phyloP scores from a whole-genome alignment of 73 alveolate genomes.

The Tetrahymena elliotti region DNA sequence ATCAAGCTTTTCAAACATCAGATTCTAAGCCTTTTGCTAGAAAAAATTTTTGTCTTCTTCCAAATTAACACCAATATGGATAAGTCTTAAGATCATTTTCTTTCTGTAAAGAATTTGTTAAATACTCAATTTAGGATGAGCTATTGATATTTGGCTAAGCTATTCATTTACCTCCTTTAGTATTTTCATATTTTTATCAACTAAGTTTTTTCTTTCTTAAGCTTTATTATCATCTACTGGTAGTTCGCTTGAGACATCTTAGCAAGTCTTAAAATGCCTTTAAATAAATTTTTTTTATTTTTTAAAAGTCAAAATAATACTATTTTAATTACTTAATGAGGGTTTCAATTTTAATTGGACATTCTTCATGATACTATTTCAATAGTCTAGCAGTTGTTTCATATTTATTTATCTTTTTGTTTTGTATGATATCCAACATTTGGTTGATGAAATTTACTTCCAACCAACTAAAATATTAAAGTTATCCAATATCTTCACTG shows the following conservation, averaged over 20 bases:
- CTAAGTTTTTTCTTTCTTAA: not conserved
- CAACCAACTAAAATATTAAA: not conserved
- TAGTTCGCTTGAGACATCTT: not conserved
- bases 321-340: not conserved
- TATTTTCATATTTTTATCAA: not conserved
- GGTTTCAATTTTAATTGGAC: not conserved
- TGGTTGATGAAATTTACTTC: not conserved
- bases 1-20: not conserved
- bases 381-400: not conserved
- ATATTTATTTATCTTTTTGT: not conserved
- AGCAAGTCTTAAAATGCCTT: not conserved
- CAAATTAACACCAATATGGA: not conserved
- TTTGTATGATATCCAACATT: not conserved
- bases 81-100: not conserved
- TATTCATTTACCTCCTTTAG: not conserved
- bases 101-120: not conserved
- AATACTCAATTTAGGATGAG: not conserved
- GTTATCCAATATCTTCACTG: not conserved
- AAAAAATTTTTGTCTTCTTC: not conserved
- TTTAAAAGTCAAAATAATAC: not conserved
- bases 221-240: not conserved
- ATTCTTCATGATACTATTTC: not conserved
- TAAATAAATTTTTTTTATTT: not conserved
- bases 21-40: not conserved
- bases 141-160: not conserved